Evolutionary conservation across 164 flowering plant genomes (phyloP).

Genomic region (Nymphaea thermarum): DNA sequence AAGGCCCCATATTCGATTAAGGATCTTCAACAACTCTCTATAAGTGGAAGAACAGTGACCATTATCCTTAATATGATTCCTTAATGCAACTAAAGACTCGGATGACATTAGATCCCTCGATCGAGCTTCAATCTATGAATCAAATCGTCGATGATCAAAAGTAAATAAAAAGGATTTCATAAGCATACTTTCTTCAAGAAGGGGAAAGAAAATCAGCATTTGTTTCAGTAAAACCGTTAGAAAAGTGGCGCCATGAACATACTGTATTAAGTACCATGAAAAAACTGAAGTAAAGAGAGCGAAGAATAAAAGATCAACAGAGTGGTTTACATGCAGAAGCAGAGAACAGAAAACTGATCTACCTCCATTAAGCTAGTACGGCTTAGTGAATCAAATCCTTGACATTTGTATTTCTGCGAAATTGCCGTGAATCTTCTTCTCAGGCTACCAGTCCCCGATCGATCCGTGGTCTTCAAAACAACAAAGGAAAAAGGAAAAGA

Average conservation of each 20-base stretch:
- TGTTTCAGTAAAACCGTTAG: too few species aligned
- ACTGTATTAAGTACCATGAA: too few species aligned
- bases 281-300: not conserved
- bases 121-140: constrained; percentile 59
- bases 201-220: too few species aligned
- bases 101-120: constrained; percentile 47
- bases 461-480: constrained; percentile 51
- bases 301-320: not conserved
- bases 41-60: constrained; percentile 74
- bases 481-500: not conserved
- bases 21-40: constrained; percentile 74
- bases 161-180: too few species aligned
- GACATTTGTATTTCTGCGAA: constrained; percentile 31
- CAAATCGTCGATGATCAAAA: not conserved
- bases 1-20: constrained; percentile 70
- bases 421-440: constrained; percentile 34
- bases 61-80: constrained; percentile 56
- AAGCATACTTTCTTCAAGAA: too few species aligned
- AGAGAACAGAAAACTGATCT: not conserved
- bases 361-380: constrained; percentile 84
- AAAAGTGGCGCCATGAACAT: too few species aligned
- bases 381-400: constrained; percentile 45
- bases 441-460: constrained; percentile 49
- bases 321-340: not conserved
- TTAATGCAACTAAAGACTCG: constrained; percentile 36